Percentiles rank a stretch among this genome's conserved stretches.
Evolutionary conservation across 2,329 filamentous ascomycete species (phyloP).

Genomic region (Ophiocordyceps camponoti-rufipedis): DNA sequence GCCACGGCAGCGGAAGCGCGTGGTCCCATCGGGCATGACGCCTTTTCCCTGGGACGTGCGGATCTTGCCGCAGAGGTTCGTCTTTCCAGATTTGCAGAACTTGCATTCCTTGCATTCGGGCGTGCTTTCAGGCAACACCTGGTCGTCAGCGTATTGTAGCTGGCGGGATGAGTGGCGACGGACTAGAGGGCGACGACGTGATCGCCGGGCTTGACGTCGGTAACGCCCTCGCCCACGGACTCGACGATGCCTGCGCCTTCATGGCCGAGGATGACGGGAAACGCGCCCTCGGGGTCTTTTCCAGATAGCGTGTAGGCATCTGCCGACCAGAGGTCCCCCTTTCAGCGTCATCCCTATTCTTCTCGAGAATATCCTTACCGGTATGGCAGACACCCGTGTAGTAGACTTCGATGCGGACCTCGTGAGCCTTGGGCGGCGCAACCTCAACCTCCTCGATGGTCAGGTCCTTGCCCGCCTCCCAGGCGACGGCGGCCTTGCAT

Average conservation of each 20-base stretch:
- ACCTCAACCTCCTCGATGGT: slow-evolving; percentile 88
- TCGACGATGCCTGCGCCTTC: slow-evolving; percentile 86
- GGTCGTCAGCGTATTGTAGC: not conserved
- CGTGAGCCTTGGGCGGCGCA: slow-evolving; percentile 68
- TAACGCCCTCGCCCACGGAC: slow-evolving; percentile 87
- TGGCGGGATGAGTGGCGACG: slow-evolving; percentile 9
- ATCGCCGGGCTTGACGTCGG: slow-evolving; percentile 83
- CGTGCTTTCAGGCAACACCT: slow-evolving; percentile 40
- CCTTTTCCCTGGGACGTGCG: slow-evolving; percentile 89
- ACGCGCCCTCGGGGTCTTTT: slow-evolving; percentile 91
- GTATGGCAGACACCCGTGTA: slow-evolving; percentile 99
- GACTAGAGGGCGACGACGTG: slow-evolving; percentile 81
- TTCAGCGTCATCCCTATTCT: not conserved
- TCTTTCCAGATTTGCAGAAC: slow-evolving; percentile 99
- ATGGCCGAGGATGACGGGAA: slow-evolving; percentile 77
- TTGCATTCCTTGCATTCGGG: slow-evolving; percentile 97
- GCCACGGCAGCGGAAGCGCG: slow-evolving; percentile 86
- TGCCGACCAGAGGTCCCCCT: slow-evolving; percentile 12
- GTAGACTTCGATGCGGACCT: slow-evolving; percentile 92
- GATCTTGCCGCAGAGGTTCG: slow-evolving; percentile 98
- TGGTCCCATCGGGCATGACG: slow-evolving; percentile 93
- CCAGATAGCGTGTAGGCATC: slow-evolving; percentile 91
- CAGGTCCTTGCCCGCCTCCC: slow-evolving; percentile 85
- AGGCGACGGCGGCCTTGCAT: slow-evolving; percentile 94
- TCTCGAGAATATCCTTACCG: slow-evolving; percentile 30